These are phyloP conservation scores for Penicillium silybi DNA, from an alignment of 495 filamentous ascomycete species.

Conservation along the genomic window DNA sequence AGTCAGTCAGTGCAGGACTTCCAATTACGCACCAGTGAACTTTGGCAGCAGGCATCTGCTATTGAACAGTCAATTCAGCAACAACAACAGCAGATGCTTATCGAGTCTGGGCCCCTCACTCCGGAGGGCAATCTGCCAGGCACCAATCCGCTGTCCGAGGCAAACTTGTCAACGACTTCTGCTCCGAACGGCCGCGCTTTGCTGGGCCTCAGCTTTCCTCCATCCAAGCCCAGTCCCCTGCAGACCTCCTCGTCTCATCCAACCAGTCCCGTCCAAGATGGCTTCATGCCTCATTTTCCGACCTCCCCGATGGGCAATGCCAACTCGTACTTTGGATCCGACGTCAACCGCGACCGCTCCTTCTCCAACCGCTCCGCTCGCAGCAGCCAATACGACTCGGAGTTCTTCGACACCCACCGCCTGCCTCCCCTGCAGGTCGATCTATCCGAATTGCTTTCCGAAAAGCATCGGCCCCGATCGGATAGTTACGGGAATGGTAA, in stretches of 20 bases:
- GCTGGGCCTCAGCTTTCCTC: slow-evolving; percentile 38
- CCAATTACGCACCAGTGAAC: slow-evolving; percentile 42
- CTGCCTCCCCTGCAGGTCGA: slow-evolving; percentile 34
- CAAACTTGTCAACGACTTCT: slow-evolving; percentile 20
- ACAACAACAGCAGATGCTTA: slow-evolving; percentile 42
- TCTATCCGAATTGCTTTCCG: slow-evolving; percentile 30
- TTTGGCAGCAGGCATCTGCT: slow-evolving; percentile 45
- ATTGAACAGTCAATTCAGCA: slow-evolving; percentile 46
- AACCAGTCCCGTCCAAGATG: slow-evolving; percentile 36
- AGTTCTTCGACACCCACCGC: slow-evolving; percentile 36
- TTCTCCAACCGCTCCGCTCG: slow-evolving; percentile 45
- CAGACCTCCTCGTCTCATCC: slow-evolving; percentile 39
- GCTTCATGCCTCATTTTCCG: slow-evolving; percentile 36
- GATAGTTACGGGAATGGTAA: slow-evolving; percentile 34
- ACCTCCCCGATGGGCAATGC: slow-evolving; percentile 32
- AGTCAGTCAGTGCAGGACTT: slow-evolving; percentile 46
- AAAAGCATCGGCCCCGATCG: slow-evolving; percentile 32
- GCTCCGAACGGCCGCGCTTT: slow-evolving; percentile 34
- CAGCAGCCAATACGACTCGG: slow-evolving; percentile 40
- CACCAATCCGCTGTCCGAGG: slow-evolving; percentile 38
- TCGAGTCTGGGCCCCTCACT: slow-evolving; percentile 44
- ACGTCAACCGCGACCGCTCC: slow-evolving; percentile 41
- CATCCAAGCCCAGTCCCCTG: slow-evolving; percentile 39
- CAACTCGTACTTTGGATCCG: slow-evolving; percentile 33
- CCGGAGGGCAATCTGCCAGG: slow-evolving; percentile 49